Base-by-base conservation (phyloP, 23 red algal species). In the Cyanidioschyzon merolae region DNA sequence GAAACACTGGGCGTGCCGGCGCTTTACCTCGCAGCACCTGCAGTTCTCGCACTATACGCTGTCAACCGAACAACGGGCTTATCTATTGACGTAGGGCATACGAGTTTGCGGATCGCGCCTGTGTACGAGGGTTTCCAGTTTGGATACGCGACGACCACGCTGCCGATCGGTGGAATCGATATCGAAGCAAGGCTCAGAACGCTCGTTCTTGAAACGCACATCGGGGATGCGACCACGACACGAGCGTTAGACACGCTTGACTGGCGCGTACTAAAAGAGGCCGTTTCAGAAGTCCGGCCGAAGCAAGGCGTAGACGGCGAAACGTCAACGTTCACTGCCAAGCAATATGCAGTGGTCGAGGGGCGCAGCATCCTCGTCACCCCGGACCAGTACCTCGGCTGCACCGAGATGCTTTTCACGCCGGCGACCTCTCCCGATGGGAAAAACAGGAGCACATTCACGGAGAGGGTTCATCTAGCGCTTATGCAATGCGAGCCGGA, bases 241-340 rank as follows among this genome's bases (percentile, higher is more conserved):
- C 32, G 63, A 35, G n/a, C 21, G 12, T 27, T 71, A 27, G 63
- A 71, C 7, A 3, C n/a, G 3, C 21, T 71, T 7, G 63, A 71
- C 63, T 71, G 63, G 63, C 63, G 63, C 16, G 16, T 35, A 27
- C 16, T 71, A 3, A 71, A 71, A 32, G 63, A 71, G 32, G 21
- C 63, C 2, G 63, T 71, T 71, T 15, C n/a, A 32, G 16, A 71
- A 71, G 63, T 71, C 7, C 63, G 63, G 63, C 63, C 63, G 63
- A 32, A 71, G 21, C 63, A 3, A 25, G 3, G 16, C 63, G 29
- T 27, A 27, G 63, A 15, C 63, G 29, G 16, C 63, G 63, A 35
- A 35, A 7, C 21, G 16, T 17, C 63, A 25, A 27, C 12, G 29
- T 25, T 7, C 63, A 3, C 29, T 7, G 12, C 63, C n/a, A 71